Evolutionary conservation across 2,329 filamentous ascomycete species (phyloP), one percentile per base, ranked within the genome.

Genomic region (Orbilia javanica): DNA sequence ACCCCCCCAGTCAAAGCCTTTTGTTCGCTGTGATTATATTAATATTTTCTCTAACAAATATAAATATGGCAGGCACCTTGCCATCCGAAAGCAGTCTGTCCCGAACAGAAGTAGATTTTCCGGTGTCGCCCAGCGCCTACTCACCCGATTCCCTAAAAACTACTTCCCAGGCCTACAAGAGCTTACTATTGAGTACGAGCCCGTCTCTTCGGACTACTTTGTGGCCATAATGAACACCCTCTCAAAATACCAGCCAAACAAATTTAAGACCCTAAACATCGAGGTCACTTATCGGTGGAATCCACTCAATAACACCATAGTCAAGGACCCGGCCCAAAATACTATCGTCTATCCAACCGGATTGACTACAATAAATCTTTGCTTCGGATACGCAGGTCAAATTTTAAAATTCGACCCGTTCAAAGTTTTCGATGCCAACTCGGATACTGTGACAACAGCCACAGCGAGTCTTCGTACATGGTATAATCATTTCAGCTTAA

Each of bases 251-350:
- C 52, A 57, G 39, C 67, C 74, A 2, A 62, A 34, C 15, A 55
- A 53, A 15, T 46, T 78, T 5, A 78, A 68, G 46, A 67, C 67
- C 1, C n/a, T 78, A 3, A 72, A 78, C 20, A 63, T 78, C 13
- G 34, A 8, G 6, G 6, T 44, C 0, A 10, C 0, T 3, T 46
- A 50, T 13, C 53, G n/a, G 25, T 64, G 52, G 62, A 22, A 22
- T 10, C 18, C 34, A 34, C 53, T 15, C 8, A 15, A 20, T 13
- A 13, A 31, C 60, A 10, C 18, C 6, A 4, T n/a, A 7, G 15
- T n/a, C 18, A 18, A 62, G 18, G 65, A 66, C 39, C 18, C 25
- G 15, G 18, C 27, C 1, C 67, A 55, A 4, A 18, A 60, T 22
- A 44, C 8, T 1, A 68, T 78, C 46, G n/a, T 42, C 6, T 78